Evolutionary conservation across 2,329 filamentous ascomycete species (phyloP), one percentile per base, ranked within the genome.

Genomic region (Chrysoporthe cubensis): DNA sequence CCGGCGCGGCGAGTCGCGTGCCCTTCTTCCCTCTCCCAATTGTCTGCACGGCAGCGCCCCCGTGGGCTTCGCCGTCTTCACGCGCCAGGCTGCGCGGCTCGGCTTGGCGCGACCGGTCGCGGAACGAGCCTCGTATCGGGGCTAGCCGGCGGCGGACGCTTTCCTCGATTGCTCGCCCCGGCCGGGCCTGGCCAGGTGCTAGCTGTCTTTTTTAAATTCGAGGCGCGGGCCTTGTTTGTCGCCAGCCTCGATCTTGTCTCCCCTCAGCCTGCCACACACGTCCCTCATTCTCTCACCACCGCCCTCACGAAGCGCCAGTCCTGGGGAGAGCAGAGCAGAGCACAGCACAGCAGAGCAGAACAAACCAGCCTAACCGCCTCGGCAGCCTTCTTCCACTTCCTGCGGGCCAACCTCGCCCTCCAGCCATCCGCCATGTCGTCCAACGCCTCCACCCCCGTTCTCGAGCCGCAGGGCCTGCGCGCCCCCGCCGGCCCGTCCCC

Each of bases 321-420:
- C 26, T 26, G 26, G 26, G 26, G 26, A 26, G 26, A 26, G 26
- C 26, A 26, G 26, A 26, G 26, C 26, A 26, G 26, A 26, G 26
- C 26, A 26, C 26, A 26, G 26, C 26, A 26, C 2, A 26, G 26
- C 26, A 26, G 26, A 2, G 26, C 26, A 26, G 26, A 40, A n/a
- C 3, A 4, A 43, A 65, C 44, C 66, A 56, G 42, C 67, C 71
- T 73, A 67, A 73, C 71, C n/a, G 37, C 37, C 46, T 62, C 48
- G 60, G 69, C 78, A 96, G 92, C 92, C 37, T 96, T 96, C 82
- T 91, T 96, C 79, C 91, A 89, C 66, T 95, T 93, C 73, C 85
- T 96, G 18, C 89, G 91, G 72, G 91, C 91, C 71, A 96, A 96
- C 75, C 86, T 96, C 66, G 89, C 90, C 73, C 88, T 95, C 67